Conservation (phyloP, 306 rosid species). For the Vicia sativa region DNA sequence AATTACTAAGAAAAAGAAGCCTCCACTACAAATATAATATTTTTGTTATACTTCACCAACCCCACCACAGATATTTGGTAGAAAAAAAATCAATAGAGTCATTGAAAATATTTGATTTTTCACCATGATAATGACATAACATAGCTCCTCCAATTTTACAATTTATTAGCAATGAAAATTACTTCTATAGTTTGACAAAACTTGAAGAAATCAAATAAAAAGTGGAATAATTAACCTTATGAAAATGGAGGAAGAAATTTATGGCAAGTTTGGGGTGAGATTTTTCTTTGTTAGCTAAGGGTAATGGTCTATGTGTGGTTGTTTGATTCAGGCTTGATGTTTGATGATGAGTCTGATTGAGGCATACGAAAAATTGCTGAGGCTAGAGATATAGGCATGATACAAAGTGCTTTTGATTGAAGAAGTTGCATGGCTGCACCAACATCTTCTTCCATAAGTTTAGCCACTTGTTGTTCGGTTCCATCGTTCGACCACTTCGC, state of each 20-base stretch:
- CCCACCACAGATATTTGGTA: slow-evolving; percentile 58
- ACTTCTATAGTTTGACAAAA: slow-evolving; percentile 49
- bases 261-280: slow-evolving; percentile 27
- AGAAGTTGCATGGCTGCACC: slow-evolving; percentile 99
- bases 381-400: slow-evolving; percentile 98
- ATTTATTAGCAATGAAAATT: slow-evolving; percentile 41
- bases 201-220: slow-evolving; percentile 23
- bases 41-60: slow-evolving; percentile 53
- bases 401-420: slow-evolving; percentile 96
- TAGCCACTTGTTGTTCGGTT: slow-evolving; percentile 92
- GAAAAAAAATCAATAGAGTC: slow-evolving; percentile 49
- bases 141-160: slow-evolving; percentile 45
- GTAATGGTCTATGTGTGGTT: slow-evolving; percentile 53
- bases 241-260: slow-evolving; percentile 22
- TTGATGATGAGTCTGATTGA: slow-evolving; percentile 57
- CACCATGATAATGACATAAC: slow-evolving; percentile 44
- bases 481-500: slow-evolving; percentile 96
- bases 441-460: slow-evolving; percentile 96
- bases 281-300: slow-evolving; percentile 1
- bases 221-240: slow-evolving; percentile 36
- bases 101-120: slow-evolving; percentile 49
- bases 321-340: slow-evolving; percentile 80
- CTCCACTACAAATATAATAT: slow-evolving; percentile 57
- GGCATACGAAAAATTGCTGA: slow-evolving; percentile 82
- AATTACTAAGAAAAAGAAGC: slow-evolving; percentile 38